phyloP scores from a whole-genome alignment of 768 basidiomycete genomes.

The Lactifluus volemus region DNA sequence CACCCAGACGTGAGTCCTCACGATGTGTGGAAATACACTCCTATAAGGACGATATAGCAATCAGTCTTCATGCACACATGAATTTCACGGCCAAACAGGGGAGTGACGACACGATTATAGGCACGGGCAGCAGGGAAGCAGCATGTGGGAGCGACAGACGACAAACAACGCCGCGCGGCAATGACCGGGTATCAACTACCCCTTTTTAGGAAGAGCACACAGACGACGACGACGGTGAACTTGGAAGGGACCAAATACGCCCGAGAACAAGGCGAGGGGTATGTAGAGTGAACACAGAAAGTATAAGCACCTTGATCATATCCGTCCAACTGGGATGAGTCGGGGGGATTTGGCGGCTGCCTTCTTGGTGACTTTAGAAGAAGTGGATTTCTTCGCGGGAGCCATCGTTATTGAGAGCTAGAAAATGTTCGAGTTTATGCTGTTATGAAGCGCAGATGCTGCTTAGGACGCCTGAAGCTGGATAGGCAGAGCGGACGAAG shows the following conservation, averaged over 20 bases:
- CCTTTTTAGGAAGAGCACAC: conserved; percentile 28
- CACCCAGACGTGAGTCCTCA: conserved; percentile 74
- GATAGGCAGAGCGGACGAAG: conserved; percentile 20
- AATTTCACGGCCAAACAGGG: conserved; percentile 2
- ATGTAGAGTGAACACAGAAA: conserved; percentile 9
- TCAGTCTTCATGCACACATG: conserved; percentile 11
- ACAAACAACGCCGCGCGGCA: conserved; percentile 24
- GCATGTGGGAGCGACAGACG: conserved; percentile 19
- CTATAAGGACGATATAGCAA: conserved; percentile 33
- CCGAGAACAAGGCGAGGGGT: conserved; percentile 12
- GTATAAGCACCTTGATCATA: conserved; percentile 65
- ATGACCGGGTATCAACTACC: conserved; percentile 33
- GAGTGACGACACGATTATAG: neutral
- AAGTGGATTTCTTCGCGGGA: conserved; percentile 30
- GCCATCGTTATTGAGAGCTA: conserved; percentile 32
- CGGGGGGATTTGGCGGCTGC: conserved; percentile 30
- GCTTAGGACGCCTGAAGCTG: conserved; percentile 15
- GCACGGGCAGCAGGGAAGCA: conserved; percentile 14
- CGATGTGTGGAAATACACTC: conserved; percentile 70
- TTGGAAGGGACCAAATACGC: conserved; percentile 10
- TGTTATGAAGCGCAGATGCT: conserved; percentile 19
- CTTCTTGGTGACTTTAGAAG: conserved; percentile 46
- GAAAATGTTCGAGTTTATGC: conserved; percentile 19
- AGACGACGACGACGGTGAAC: conserved; percentile 17
- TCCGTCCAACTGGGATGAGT: conserved; percentile 59